Evolutionary conservation across 768 basidiomycete genomes (phyloP), one percentile per base, ranked within the genome.

Genomic region (Harrya chromipes): DNA sequence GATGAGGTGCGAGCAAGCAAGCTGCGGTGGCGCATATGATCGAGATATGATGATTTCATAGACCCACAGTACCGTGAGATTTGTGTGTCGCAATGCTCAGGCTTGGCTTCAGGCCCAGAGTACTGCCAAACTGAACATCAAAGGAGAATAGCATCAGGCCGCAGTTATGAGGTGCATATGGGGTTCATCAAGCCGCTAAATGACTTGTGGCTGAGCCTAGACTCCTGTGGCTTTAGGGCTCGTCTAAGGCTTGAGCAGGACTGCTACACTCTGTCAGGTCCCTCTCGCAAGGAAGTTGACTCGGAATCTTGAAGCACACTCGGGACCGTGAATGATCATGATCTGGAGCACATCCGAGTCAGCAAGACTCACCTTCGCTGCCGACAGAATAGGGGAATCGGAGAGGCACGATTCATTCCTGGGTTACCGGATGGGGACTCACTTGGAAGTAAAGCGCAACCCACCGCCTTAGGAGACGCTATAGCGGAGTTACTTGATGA

Each of bases 101-200:
- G 26, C 26, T 10, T 27, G 29, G 29, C 29, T 6, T 29, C 1
- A 6, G 4, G 8, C 26, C 8, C 26, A 26, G 29, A 29, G 29
- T 29, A 7, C 26, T 10, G 11, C 20, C 19, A 40, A 36, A 33
- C 19, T 13, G 16, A 40, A 29, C 40, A n/a, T 41, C 16, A 47
- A 29, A 45, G 35, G 33, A 39, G 37, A 27, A 43, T 31, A 23
- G 41, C 19, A n/a, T 43, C 31, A 36, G 19, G 29, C 36, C 37
- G 46, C 40, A 45, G 26, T 29, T 36, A 53, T 52, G 54, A 56
- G 50, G 10, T 21, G 49, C 29, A 41, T 29, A 57, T 47, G 37
- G n/a, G n/a, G 33, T 11, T 17, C 58, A 61, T 62, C 61, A 62
- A 62, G 63, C 63, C 63, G 56, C 60, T 27, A 65, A 64, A 65